Evolutionary conservation across 2,329 filamentous ascomycete species (phyloP).

Genomic region (Aspergillus eucalypticola): DNA sequence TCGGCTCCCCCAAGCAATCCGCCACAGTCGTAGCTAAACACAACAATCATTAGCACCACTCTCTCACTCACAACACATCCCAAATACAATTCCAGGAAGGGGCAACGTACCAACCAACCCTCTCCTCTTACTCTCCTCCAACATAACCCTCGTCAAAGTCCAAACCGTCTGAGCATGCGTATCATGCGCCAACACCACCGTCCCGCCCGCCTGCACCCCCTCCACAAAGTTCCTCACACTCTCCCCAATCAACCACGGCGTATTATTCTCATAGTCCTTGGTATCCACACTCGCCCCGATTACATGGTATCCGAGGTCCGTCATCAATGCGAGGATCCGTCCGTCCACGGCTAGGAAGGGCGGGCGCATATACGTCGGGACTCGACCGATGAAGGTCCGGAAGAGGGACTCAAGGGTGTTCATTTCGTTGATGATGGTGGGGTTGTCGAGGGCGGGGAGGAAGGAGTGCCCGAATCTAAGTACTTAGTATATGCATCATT

Average conservation of each 20-base stretch:
- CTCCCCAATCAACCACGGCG: conserved; percentile 28
- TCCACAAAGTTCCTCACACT: conserved; percentile 35
- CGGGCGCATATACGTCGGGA: conserved; percentile 52
- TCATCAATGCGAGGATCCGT: conserved; percentile 38
- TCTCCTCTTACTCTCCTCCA: conserved; percentile 39
- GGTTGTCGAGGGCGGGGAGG: conserved; percentile 36
- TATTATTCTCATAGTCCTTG: conserved; percentile 43
- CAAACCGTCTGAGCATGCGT: conserved; percentile 39
- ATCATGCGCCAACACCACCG: conserved; percentile 41
- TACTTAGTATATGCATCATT: not conserved
- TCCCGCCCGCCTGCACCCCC: conserved; percentile 35
- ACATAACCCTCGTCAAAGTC: conserved; percentile 34
- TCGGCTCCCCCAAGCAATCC: conserved; percentile 57
- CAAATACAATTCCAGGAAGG: not conserved
- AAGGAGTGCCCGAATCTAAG: conserved; percentile 43
- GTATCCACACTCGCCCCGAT: conserved; percentile 47
- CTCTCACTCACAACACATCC: not conserved
- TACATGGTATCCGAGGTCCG: conserved; percentile 48
- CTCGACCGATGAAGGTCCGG: conserved; percentile 43
- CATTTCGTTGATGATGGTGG: conserved; percentile 43
- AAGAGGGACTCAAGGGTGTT: conserved; percentile 43
- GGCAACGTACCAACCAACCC: conserved; percentile 40
- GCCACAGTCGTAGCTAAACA: conserved; percentile 55
- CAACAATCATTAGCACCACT: not conserved
- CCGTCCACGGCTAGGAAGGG: conserved; percentile 44